A percentile compares a stretch with the other conserved stretches of the same genome.
Evolutionary conservation across 2,329 filamentous ascomycete species (phyloP).

Genomic region (Cercospora sojina): DNA sequence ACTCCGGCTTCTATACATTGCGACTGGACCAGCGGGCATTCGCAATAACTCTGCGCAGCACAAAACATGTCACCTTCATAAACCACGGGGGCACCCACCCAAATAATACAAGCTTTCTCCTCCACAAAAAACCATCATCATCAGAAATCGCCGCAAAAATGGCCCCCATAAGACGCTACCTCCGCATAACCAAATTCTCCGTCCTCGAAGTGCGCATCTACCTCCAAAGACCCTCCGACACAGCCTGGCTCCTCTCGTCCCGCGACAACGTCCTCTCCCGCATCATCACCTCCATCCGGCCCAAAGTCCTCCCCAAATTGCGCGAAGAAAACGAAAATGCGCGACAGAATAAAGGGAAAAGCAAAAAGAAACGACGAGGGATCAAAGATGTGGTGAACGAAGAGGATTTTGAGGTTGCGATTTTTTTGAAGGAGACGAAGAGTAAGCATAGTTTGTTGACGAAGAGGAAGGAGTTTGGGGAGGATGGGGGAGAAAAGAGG

Average conservation of each 20-base stretch:
- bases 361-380: constrained; percentile 65
- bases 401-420: constrained; percentile 93
- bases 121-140: constrained; percentile 45
- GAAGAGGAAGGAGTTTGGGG: constrained; percentile 72
- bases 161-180: constrained; percentile 84
- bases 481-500: constrained; percentile 37
- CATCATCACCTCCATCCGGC: constrained; percentile 81
- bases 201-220: constrained; percentile 97
- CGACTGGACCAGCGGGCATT: background rate
- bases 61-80: background rate
- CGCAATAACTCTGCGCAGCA: background rate
- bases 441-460: constrained; percentile 83
- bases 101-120: constrained; percentile 25
- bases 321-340: constrained; percentile 73
- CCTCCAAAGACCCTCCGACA: constrained; percentile 82
- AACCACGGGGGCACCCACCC: background rate
- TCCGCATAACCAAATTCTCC: constrained; percentile 88
- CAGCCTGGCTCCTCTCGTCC: constrained; percentile 78
- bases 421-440: constrained; percentile 85
- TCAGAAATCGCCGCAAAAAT: constrained; percentile 52
- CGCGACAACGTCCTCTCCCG: constrained; percentile 73
- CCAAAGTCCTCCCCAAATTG: constrained; percentile 84
- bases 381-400: constrained; percentile 85
- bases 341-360: constrained; percentile 55
- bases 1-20: background rate